Conservation (phyloP, 345 rosid genomes). For the Cardamine resedifolia region DNA sequence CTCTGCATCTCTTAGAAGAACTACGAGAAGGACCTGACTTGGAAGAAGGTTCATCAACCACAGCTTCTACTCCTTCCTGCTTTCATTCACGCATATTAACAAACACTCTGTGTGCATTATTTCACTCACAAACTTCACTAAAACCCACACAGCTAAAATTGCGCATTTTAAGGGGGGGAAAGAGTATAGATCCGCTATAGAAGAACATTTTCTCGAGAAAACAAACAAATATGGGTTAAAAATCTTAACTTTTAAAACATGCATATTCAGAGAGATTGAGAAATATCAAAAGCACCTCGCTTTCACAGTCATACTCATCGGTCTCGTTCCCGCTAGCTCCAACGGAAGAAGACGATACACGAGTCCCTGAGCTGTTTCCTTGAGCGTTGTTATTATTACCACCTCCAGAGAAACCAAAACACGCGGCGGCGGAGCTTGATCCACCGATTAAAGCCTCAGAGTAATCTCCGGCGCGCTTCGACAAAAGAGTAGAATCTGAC, state of each 20-base stretch:
- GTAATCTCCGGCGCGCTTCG: conserved; percentile 12
- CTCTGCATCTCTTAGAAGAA: conserved; percentile 88
- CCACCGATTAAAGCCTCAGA: conserved; percentile 28
- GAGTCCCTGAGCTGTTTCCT: conserved; percentile 31
- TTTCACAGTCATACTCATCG: conserved; percentile 73
- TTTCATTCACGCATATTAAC: background rate
- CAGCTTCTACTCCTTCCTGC: conserved; percentile 69
- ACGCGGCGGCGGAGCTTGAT: conserved; percentile 17
- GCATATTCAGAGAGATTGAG: background rate
- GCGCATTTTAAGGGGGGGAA: background rate
- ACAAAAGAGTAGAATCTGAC: background rate
- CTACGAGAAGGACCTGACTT: conserved; percentile 53
- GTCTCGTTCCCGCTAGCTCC: conserved; percentile 63
- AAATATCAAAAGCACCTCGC: conserved; percentile 56
- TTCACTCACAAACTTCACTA: background rate
- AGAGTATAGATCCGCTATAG: conserved; percentile 32
- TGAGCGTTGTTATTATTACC: conserved; percentile 30
- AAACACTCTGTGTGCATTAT: background rate
- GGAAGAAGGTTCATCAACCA: conserved; percentile 46
- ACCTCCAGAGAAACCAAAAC: conserved; percentile 36
- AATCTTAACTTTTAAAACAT: background rate
- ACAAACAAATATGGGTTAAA: background rate
- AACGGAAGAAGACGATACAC: conserved; percentile 47
- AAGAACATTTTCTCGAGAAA: conserved; percentile 20
- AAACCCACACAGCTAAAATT: background rate